Evolutionary conservation across 179 eudicot genomes (phyloP), one percentile per base, ranked within the genome.

Genomic region (Drosera spatulata): DNA sequence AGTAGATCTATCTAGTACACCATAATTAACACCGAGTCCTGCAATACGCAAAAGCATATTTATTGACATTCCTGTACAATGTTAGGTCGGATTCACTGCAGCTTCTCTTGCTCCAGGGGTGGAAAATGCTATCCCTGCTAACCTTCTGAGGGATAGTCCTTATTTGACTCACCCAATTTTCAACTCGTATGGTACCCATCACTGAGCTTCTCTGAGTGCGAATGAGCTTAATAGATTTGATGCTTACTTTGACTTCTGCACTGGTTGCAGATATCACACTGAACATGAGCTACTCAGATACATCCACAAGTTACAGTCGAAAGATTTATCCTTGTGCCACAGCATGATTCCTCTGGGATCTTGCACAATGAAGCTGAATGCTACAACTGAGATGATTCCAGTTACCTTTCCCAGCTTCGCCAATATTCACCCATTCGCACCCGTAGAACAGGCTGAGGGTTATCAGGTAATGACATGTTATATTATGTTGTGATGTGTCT

Each of bases 321-420:
- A 82, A 72, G 98, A 91, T 74, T 81, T 91, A 62, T 91, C 98
- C 7, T 72, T 91, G 44, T 91, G 98, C 85, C 98, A 91, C 76
- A 91, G 98, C 61, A 91, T 91, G 98, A 91, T 91, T 66, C 98
- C 98, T 7, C 63, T 91, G 69, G 98, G 98, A 65, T 91, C 98
- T 71, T 91, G 98, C 66, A 91, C 98, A 0, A 91, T 91, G 98
- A 91, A 91, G 82, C 65, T 91, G 81, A 91, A 91, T 63, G 98
- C 98, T 58, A 88, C 98, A 58, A 84, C 95, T 55, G 98, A 91
- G 65, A 91, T 91, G 98, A 91, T 88, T 95, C 96, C 98, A 6
- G 95, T 91, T 50, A 91, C 98, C 45, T 85, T 85, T 91, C 95
- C 98, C 15, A 77, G 71, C 70, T 91, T 91, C 52, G 50, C 83